phyloP scores from a whole-genome alignment of 2,329 filamentous ascomycete genomes.

The Diaporthe destruens region DNA sequence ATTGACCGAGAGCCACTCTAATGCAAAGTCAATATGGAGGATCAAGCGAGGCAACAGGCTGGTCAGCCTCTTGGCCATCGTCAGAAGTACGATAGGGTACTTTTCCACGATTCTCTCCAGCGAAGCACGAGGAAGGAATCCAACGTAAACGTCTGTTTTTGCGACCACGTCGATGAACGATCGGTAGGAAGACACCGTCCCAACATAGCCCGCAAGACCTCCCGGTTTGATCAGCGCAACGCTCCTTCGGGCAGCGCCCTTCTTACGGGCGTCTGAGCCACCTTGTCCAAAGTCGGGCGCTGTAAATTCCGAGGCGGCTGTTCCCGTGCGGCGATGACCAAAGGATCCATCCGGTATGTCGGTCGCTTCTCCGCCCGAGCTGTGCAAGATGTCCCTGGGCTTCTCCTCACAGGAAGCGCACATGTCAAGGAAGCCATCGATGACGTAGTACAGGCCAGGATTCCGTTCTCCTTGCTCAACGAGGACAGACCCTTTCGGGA shows the following conservation, averaged over 20 bases:
- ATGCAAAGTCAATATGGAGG: constrained; percentile 95
- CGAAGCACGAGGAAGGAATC: constrained; percentile 87
- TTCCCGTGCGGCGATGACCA: constrained; percentile 36
- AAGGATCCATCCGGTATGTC: constrained; percentile 49
- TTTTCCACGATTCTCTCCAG: constrained; percentile 93
- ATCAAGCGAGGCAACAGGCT: constrained; percentile 90
- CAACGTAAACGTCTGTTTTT: constrained; percentile 98
- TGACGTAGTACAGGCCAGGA: constrained; percentile 95
- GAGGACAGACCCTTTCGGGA: constrained; percentile 92
- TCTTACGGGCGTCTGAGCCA: constrained; percentile 57
- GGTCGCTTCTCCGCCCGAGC: constrained; percentile 51
- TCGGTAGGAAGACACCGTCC: constrained; percentile 92
- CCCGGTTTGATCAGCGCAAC: constrained; percentile 95
- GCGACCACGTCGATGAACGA: constrained; percentile 97
- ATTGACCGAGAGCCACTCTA: constrained; percentile 98
- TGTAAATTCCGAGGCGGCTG: constrained; percentile 47
- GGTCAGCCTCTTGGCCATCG: constrained; percentile 95
- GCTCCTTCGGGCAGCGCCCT: constrained; percentile 70
- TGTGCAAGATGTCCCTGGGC: constrained; percentile 55
- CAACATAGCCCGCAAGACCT: constrained; percentile 92
- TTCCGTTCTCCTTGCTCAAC: constrained; percentile 98
- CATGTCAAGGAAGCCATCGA: constrained; percentile 96
- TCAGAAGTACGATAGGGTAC: constrained; percentile 91
- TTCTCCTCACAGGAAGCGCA: constrained; percentile 80
- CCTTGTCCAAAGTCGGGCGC: constrained; percentile 46